Conservation (phyloP, 768 basidiomycete species). For the Tubosaeta sp. region DNA sequence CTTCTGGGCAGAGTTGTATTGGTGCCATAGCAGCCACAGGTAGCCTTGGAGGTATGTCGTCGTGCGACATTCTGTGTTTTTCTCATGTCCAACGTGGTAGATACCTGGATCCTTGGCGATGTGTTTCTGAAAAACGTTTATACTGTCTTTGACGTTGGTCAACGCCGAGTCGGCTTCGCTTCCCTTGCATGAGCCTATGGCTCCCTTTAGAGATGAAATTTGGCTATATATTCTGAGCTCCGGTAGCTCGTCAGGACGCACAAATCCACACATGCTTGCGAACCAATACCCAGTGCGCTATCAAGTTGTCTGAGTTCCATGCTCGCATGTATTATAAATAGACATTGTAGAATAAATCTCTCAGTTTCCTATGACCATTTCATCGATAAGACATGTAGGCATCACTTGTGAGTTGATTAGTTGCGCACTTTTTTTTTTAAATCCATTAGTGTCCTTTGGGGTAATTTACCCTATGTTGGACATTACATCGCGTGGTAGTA, state of each 20-base stretch:
- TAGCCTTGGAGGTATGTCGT: constrained; percentile 19
- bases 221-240: neutral
- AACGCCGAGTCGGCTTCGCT: constrained; percentile 41
- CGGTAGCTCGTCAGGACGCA: neutral
- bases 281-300: no score
- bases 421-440: no score
- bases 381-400: no score
- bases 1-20: constrained; percentile 12
- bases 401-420: no score
- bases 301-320: no score
- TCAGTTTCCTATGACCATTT: no score
- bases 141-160: constrained; percentile 39
- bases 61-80: neutral
- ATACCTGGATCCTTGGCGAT: constrained; percentile 35
- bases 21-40: constrained; percentile 15
- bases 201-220: neutral
- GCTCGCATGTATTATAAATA: no score
- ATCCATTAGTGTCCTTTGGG: no score
- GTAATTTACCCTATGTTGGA: no score
- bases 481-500: no score
- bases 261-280: neutral
- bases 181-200: constrained; percentile 17
- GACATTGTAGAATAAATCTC: no score
- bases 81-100: constrained; percentile 5
- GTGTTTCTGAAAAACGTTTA: constrained; percentile 46